Conservation (phyloP, 2,329 filamentous ascomycete genomes). For the Nothophoma quercina region DNA sequence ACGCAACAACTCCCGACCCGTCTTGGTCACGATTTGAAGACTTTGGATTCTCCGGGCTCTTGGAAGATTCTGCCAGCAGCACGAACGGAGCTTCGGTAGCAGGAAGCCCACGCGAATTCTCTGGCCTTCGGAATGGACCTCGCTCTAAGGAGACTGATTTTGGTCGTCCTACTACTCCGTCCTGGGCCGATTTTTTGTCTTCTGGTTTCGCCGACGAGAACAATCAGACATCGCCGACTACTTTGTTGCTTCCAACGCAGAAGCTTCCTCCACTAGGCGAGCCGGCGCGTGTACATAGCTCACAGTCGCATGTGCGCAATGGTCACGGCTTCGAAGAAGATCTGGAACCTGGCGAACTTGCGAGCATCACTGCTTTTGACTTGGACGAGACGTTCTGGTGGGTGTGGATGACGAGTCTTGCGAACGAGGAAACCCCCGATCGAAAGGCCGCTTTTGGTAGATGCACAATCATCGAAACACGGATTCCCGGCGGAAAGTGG, state of each 20-base stretch:
- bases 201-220: constrained; percentile 87
- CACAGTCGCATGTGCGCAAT: constrained; percentile 74
- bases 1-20: constrained; percentile 65
- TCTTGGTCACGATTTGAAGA: constrained; percentile 98
- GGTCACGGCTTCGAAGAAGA: constrained; percentile 74
- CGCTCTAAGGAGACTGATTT: constrained; percentile 71
- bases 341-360: constrained; percentile 90
- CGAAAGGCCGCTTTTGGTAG: constrained; percentile 94
- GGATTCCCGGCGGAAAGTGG: constrained; percentile 83
- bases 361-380: constrained; percentile 85
- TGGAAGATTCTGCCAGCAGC: constrained; percentile 69
- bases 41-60: constrained; percentile 81
- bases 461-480: constrained; percentile 90
- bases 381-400: constrained; percentile 98
- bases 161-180: constrained; percentile 89
- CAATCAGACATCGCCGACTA: constrained; percentile 67
- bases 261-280: constrained; percentile 87
- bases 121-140: constrained; percentile 71
- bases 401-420: constrained; percentile 98
- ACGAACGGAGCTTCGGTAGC: constrained; percentile 37
- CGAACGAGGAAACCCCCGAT: constrained; percentile 82
- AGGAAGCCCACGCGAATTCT: constrained; percentile 72
- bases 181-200: constrained; percentile 97
- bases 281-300: constrained; percentile 75
- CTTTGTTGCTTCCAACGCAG: constrained; percentile 85